Percentiles rank a stretch among this genome's conserved stretches.
These are phyloP conservation scores for Pseudogymnoascus sp. DNA, from an alignment of 2,329 filamentous ascomycete species.

Conservation along the genomic window DNA sequence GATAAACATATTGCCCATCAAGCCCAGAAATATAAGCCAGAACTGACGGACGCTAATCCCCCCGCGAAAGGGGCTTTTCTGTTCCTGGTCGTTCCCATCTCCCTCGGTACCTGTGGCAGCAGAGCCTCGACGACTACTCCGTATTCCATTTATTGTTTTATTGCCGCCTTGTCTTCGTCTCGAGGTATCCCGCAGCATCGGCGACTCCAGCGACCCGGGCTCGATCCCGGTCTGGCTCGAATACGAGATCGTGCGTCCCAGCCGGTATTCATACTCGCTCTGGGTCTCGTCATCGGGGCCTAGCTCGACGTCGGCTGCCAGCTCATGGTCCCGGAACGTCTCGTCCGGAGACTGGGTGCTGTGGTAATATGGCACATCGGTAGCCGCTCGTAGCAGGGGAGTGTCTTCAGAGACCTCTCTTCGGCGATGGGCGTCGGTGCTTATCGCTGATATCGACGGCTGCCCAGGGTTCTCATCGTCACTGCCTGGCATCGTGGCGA, in stretches of 20 bases:
- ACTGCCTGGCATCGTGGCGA: neutral
- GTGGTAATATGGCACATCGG: conserved; percentile 14
- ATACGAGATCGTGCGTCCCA: conserved; percentile 23
- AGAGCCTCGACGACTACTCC: neutral
- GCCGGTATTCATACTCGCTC: neutral
- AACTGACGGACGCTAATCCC: conserved; percentile 45
- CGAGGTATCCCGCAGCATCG: conserved; percentile 27
- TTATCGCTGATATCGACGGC: neutral
- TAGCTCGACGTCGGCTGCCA: conserved; percentile 22
- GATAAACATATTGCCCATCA: conserved; percentile 54
- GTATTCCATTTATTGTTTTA: neutral
- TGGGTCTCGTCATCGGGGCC: neutral
- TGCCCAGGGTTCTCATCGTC: neutral
- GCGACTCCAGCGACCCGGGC: conserved; percentile 26
- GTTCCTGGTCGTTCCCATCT: conserved; percentile 17
- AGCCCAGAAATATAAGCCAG: conserved; percentile 55
- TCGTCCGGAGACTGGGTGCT: conserved; percentile 12
- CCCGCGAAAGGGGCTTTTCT: conserved; percentile 33
- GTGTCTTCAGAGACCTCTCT: conserved; percentile 11
- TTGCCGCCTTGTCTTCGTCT: conserved; percentile 20
- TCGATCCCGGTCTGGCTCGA: conserved; percentile 27
- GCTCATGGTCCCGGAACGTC: conserved; percentile 13
- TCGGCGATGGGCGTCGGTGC: neutral
- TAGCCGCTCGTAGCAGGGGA: conserved; percentile 7
- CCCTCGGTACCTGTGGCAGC: conserved; percentile 14